Evolutionary conservation across 2,329 filamentous ascomycete species (phyloP).

Genomic region (Penicillium sp.): DNA sequence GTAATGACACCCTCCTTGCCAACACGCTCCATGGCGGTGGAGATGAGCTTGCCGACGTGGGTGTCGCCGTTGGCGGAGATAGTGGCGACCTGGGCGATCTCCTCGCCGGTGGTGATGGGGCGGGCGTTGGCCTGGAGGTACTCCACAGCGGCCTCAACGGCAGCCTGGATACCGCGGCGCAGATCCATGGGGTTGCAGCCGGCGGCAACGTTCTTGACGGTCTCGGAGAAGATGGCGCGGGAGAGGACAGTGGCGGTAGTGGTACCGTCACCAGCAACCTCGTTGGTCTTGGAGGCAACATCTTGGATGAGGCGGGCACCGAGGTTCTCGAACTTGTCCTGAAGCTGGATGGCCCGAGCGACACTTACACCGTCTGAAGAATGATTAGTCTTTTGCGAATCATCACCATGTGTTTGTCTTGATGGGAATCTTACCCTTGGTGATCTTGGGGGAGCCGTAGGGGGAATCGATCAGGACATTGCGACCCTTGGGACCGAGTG

Average conservation of each 20-base stretch:
- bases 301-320: conserved; percentile 95
- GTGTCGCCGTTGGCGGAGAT: conserved; percentile 97
- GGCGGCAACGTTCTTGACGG: conserved; percentile 98
- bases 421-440: conserved; percentile 73
- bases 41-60: conserved; percentile 93
- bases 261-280: conserved; percentile 96
- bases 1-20: conserved; percentile 99
- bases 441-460: conserved; percentile 99
- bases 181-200: conserved; percentile 99
- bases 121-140: conserved; percentile 95
- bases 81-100: conserved; percentile 97
- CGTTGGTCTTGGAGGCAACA: conserved; percentile 98
- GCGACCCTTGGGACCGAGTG: conserved; percentile 94
- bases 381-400: conserved; percentile 16
- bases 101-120: conserved; percentile 94
- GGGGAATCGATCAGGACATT: conserved; percentile 98
- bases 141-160: conserved; percentile 90
- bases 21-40: conserved; percentile 99
- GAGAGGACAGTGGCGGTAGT: conserved; percentile 97
- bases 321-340: conserved; percentile 99
- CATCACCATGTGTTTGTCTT: background rate
- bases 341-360: conserved; percentile 82
- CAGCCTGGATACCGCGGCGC: conserved; percentile 92
- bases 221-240: conserved; percentile 98
- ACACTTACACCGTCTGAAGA: conserved; percentile 78